Conservation (phyloP, 2,329 filamentous ascomycete genomes). For the Exophiala sp. region DNA sequence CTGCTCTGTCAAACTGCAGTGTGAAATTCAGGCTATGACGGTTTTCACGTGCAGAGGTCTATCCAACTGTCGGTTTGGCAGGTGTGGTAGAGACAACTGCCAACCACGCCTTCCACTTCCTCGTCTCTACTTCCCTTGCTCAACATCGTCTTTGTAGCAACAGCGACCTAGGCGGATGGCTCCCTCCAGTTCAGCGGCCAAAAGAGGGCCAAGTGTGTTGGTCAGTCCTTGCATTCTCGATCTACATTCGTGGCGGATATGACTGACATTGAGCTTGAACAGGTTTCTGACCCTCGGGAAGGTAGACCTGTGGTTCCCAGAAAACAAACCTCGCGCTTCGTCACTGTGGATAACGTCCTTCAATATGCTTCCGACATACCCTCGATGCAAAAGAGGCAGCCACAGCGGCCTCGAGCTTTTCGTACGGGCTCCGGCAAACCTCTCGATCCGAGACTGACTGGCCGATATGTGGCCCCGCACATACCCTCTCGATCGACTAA, state of each 20-base stretch:
- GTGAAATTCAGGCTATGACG: too few relatives aligned
- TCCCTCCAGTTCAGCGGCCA: constrained; percentile 32
- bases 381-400: constrained; percentile 78
- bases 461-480: constrained; percentile 52
- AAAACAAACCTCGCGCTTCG: constrained; percentile 60
- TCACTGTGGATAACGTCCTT: constrained; percentile 88
- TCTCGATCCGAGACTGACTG: constrained; percentile 50
- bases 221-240: constrained; percentile 34
- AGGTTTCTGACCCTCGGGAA: constrained; percentile 25
- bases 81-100: too few relatives aligned
- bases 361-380: constrained; percentile 93
- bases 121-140: too few relatives aligned
- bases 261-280: constrained; percentile 17
- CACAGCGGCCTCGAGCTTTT: constrained; percentile 47
- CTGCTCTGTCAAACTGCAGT: too few relatives aligned
- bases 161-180: constrained; percentile 9
- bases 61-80: too few relatives aligned
- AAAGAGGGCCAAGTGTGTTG: constrained; percentile 57
- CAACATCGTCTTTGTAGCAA: not conserved
- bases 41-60: too few relatives aligned
- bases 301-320: constrained; percentile 29
- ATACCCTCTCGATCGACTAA: constrained; percentile 86
- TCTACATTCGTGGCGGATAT: not conserved
- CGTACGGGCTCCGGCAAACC: constrained; percentile 35
- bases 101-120: too few relatives aligned